Percentiles rank a stretch among this genome's conserved stretches.
These are phyloP conservation scores for Hirsutella thompsonii DNA, from an alignment of 2,329 filamentous ascomycete species.

Conservation along the genomic window DNA sequence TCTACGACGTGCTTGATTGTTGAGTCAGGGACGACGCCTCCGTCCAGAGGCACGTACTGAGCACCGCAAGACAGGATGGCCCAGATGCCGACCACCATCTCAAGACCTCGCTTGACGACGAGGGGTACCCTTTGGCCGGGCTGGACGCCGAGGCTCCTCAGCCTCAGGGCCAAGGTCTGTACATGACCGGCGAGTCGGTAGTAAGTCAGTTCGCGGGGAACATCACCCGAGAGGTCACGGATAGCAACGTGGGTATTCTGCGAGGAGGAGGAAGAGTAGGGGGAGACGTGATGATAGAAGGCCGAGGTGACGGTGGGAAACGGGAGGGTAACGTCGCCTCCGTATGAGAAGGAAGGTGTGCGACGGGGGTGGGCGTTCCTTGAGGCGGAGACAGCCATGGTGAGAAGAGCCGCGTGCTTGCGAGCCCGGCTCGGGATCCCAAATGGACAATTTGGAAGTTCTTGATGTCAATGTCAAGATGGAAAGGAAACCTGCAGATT, in stretches of 20 bases:
- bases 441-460: not conserved
- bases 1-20: conserved; percentile 35
- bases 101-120: conserved; percentile 39
- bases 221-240: conserved; percentile 18
- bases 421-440: not conserved
- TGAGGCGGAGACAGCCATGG: conserved; percentile 4
- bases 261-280: conserved; percentile 16
- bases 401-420: not conserved
- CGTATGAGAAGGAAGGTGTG: conserved; percentile 4
- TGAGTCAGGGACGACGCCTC: conserved; percentile 34
- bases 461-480: too few relatives aligned
- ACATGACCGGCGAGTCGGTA: conserved; percentile 26
- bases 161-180: conserved; percentile 26
- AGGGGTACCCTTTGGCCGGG: conserved; percentile 37
- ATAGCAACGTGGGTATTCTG: conserved; percentile 17
- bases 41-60: conserved; percentile 48
- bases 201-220: conserved; percentile 27
- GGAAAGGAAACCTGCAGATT: not conserved
- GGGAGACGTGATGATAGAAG: conserved; percentile 23
- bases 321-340: conserved; percentile 11
- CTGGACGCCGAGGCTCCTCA: conserved; percentile 24
- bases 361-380: conserved; percentile 3
- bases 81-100: conserved; percentile 44
- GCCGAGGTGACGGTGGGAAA: conserved; percentile 26
- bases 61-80: conserved; percentile 43